Base-by-base conservation (phyloP, 208 protist species). In the Angomonas deanei region DNA sequence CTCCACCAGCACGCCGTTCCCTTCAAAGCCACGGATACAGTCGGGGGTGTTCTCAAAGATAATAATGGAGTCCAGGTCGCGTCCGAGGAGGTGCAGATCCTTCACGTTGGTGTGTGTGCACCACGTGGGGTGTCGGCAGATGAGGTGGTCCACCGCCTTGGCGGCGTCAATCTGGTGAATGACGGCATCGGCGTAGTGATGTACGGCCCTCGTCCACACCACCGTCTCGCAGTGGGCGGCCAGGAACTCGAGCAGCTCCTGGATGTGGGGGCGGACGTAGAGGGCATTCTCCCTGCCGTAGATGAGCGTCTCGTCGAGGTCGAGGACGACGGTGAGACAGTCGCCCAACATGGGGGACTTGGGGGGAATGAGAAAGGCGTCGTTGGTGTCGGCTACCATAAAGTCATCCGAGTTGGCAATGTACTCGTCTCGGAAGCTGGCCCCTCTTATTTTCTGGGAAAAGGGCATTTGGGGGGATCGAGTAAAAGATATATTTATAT, bases 11-110 rank as follows among this genome's bases (percentile, higher is more conserved):
- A 96, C 62, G 0, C 82, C 86, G 68, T 96, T 94, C 55, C 77
- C 66, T 73, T 96, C 87, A 70, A 92, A 85, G 47, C 91, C 91
- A 46, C 74, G 76, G 47, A 93, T 78, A 70, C 86, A 95, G 66
- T 97, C 89, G 5, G 89, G 89, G 3, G 92, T 97, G 72, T 97
- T 97, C 57, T 97, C 92, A 31, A 97, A 78, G 42, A 97, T 84
- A 72, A 97, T 80, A 30, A 75, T 87, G 13, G 58, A 78, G 46
- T 77, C 72, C 32, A 88, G 64, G 56, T 92, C 80, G 17, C 92
- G 83, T 21, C 88, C 88, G 34, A 97, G 78, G 17, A 94, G 70
- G 15, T 59, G 72, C 33, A 97, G 72, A 48, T 97, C 88, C 68
- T 97, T 97, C 8, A 72, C 76, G 11, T 83, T 76, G 3, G 61